Percentiles rank a stretch among this genome's conserved stretches.
Evolutionary conservation across 495 filamentous ascomycete species (phyloP).

Genomic region (Penicillium ochrochloron): DNA sequence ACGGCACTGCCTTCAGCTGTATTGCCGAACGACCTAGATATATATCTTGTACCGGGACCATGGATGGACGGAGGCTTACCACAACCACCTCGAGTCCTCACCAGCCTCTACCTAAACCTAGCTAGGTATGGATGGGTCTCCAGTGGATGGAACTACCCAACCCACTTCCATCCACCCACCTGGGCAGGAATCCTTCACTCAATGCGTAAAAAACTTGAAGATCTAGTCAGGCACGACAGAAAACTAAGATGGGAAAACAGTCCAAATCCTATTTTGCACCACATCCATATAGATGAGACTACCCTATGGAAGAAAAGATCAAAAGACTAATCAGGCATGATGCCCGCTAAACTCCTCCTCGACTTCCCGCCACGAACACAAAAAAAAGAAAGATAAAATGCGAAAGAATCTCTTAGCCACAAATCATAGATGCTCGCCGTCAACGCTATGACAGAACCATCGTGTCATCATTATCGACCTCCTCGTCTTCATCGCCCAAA

Average conservation of each 20-base stretch:
- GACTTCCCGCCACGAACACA: constrained; percentile 23
- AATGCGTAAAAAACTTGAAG: too few relatives aligned
- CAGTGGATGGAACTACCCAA: too few relatives aligned
- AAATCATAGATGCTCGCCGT: constrained; percentile 16
- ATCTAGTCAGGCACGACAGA: background rate
- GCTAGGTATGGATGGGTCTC: too few relatives aligned
- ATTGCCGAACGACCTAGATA: too few relatives aligned
- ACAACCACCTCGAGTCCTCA: too few relatives aligned
- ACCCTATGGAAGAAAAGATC: constrained; percentile 21
- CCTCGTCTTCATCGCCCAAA: constrained; percentile 37
- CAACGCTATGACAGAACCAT: constrained; percentile 44
- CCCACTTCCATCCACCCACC: too few relatives aligned
- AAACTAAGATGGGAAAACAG: background rate
- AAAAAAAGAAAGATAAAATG: constrained; percentile 11
- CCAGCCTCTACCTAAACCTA: too few relatives aligned
- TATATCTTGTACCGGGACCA: too few relatives aligned
- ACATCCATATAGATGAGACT: constrained; percentile 19
- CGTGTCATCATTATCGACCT: constrained; percentile 46
- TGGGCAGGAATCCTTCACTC: too few relatives aligned
- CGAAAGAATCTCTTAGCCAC: background rate
- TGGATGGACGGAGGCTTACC: too few relatives aligned
- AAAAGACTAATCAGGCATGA: constrained; percentile 23
- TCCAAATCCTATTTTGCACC: constrained; percentile 29
- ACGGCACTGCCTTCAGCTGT: too few relatives aligned
- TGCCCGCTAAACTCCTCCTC: constrained; percentile 26